Percentiles rank a stretch among this genome's conserved stretches.
phyloP scores from a whole-genome alignment of 2,329 filamentous ascomycete species.

The Pseudogymnoascus sp. region DNA sequence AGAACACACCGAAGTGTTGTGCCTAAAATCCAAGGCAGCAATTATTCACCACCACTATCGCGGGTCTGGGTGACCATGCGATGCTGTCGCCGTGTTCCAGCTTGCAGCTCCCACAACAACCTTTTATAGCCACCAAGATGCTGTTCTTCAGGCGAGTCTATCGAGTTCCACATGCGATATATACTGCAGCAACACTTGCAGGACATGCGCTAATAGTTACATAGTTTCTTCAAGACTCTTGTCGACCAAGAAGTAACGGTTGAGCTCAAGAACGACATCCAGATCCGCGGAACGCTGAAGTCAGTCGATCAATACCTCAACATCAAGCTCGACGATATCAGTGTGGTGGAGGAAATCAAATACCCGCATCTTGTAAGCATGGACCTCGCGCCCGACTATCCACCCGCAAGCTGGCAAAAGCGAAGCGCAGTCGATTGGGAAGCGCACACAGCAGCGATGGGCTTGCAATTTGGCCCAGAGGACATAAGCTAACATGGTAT shows the following conservation, averaged over 20 bases:
- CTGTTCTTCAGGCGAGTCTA: slow-evolving; percentile 32
- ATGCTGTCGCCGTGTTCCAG: not conserved
- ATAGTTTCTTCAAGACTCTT: slow-evolving; percentile 95
- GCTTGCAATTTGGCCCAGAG: not conserved
- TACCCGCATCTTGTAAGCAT: slow-evolving; percentile 78
- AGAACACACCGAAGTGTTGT: not conserved
- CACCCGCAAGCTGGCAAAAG: not conserved
- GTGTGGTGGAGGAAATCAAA: slow-evolving; percentile 84
- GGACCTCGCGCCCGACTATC: not conserved
- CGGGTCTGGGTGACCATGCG: slow-evolving; percentile 3
- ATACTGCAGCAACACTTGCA: not conserved
- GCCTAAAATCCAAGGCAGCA: not conserved
- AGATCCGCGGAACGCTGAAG: slow-evolving; percentile 90
- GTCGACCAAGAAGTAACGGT: slow-evolving; percentile 96
- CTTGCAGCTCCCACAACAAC: slow-evolving; percentile 1
- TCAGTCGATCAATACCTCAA: slow-evolving; percentile 98
- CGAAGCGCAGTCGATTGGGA: not conserved
- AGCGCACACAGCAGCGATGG: not conserved
- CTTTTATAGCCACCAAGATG: slow-evolving; percentile 25
- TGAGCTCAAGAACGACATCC: slow-evolving; percentile 98
- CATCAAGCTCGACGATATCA: slow-evolving; percentile 95
- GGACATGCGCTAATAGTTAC: slow-evolving; percentile 9
- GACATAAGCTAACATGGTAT: not conserved
- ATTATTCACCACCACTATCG: not conserved
- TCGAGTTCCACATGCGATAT: not conserved